Evolutionary conservation across 2,329 filamentous ascomycete species (phyloP).

Genomic region (Ustilaginoidea virens): DNA sequence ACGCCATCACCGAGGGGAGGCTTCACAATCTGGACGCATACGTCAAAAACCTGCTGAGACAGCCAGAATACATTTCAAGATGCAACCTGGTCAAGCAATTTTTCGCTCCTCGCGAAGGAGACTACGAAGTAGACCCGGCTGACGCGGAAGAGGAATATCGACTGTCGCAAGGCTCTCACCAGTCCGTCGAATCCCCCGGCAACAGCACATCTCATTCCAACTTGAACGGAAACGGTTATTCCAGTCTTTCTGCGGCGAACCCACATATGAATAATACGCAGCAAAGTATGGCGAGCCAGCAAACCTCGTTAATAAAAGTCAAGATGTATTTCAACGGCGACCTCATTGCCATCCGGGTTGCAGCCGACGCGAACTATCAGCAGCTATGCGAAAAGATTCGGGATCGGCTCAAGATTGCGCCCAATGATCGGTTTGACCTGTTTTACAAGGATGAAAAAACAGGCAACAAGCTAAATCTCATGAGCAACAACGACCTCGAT

Average conservation of each 20-base stretch:
- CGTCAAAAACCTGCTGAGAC: conserved; percentile 74
- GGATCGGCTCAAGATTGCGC: conserved; percentile 63
- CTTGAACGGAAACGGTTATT: conserved; percentile 40
- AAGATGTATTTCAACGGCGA: conserved; percentile 92
- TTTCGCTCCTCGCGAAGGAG: conserved; percentile 77
- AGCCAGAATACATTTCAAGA: conserved; percentile 71
- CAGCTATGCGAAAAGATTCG: conserved; percentile 73
- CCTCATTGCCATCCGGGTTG: conserved; percentile 79
- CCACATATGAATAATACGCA: conserved; percentile 28
- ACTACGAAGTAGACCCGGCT: conserved; percentile 78
- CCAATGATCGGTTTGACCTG: conserved; percentile 56
- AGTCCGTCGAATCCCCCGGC: conserved; percentile 48
- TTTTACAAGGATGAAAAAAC: conserved; percentile 77
- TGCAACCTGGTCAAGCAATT: conserved; percentile 78
- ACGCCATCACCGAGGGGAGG: conserved; percentile 86
- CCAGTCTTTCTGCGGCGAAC: conserved; percentile 36
- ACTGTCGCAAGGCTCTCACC: conserved; percentile 54
- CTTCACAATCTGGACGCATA: conserved; percentile 90
- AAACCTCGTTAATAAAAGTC: conserved; percentile 59
- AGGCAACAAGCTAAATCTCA: conserved; percentile 56
- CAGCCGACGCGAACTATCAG: conserved; percentile 60
- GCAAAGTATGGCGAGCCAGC: conserved; percentile 7
- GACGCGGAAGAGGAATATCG: conserved; percentile 64
- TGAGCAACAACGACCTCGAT: conserved; percentile 69
- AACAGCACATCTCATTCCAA: conserved; percentile 47